A percentile compares a stretch with the other conserved stretches of the same genome.
These are phyloP conservation scores for Corinectria fuckeliana DNA, from an alignment of 2,329 filamentous ascomycete genomes.

Conservation along the genomic window DNA sequence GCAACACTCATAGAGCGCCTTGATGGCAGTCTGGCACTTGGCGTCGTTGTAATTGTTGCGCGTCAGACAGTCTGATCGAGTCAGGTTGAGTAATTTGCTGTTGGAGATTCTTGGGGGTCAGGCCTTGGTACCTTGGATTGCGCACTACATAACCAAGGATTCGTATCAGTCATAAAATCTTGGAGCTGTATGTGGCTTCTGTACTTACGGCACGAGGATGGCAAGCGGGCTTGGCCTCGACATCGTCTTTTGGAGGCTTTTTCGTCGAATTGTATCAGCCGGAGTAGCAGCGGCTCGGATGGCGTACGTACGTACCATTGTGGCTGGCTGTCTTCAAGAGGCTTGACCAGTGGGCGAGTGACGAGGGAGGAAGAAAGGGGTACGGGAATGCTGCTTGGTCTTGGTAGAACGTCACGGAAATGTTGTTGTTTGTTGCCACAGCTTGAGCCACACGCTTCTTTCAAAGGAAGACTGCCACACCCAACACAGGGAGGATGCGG, in stretches of 20 bases:
- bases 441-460: slow-evolving; percentile 13
- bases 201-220: slow-evolving; percentile 78
- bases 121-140: slow-evolving; percentile 75
- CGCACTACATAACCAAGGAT: slow-evolving; percentile 69
- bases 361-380: slow-evolving; percentile 1
- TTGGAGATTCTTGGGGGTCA: not conserved
- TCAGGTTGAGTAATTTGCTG: slow-evolving; percentile 7
- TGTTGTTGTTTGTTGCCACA: not conserved
- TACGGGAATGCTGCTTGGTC: not conserved
- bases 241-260: slow-evolving; percentile 68
- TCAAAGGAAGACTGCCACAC: not conserved
- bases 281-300: not conserved
- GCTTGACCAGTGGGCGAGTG: not conserved
- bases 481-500: not conserved
- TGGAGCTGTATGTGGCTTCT: not conserved
- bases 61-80: slow-evolving; percentile 74
- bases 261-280: slow-evolving; percentile 12
- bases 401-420: not conserved
- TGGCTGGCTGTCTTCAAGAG: not conserved
- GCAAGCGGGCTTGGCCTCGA: slow-evolving; percentile 79
- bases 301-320: slow-evolving; percentile 11
- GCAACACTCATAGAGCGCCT: slow-evolving; percentile 93
- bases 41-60: slow-evolving; percentile 86
- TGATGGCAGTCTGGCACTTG: slow-evolving; percentile 78
- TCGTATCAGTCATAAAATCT: slow-evolving; percentile 7